Evolutionary conservation across 495 filamentous ascomycete species (phyloP), one percentile per base, ranked within the genome.

Genomic region (Diplogelasinospora grovesii): DNA sequence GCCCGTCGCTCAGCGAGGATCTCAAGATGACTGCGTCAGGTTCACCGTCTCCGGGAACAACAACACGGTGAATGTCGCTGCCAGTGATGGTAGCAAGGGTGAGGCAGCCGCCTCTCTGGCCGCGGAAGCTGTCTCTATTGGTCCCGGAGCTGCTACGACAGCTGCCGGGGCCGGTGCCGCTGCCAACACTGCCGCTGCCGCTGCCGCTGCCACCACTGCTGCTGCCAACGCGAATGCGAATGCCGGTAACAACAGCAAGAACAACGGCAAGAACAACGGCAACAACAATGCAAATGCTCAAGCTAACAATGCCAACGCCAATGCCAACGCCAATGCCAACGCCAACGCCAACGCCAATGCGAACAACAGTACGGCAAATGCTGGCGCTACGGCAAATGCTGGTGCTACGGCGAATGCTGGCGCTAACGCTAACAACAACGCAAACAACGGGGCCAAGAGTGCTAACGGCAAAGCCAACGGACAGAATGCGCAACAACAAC

Each of bases 21-120:
- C 52, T 10, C 55, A 59, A 39, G 52, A 59, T 34, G 55, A 55
- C 30, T 55, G 55, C 25, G 36, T 49, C n/a, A 46, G 50, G 22
- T 54, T 59, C 36, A 48, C 43, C 7, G 53, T 57, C 7, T 25
- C 41, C 8, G 50, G 46, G 5, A 36, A 44, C 13, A 47, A 25
- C 3, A 22, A 38, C 21, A 39, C 28, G 4, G 28, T 29, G 11
- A 57, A 57, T 25, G 38, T 45, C 3, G 43, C 46, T 29, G 49
- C 49, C 16, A 57, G 36, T 28, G 27, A 53, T 27, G 50, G 47
- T 16, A 35, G 19, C 0, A 49, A 50, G 28, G 49, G 53, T 16
- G 21, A 32, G 28, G 46, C 46, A 31, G 41, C 50, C 39, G 36
- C 39, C 4, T 31, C 28, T 1, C 22, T 40, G 10, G 28, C 28